Evolutionary conservation across 805 yeast genomes (phyloP).

Genomic region (Maudiozyma bulderi): DNA sequence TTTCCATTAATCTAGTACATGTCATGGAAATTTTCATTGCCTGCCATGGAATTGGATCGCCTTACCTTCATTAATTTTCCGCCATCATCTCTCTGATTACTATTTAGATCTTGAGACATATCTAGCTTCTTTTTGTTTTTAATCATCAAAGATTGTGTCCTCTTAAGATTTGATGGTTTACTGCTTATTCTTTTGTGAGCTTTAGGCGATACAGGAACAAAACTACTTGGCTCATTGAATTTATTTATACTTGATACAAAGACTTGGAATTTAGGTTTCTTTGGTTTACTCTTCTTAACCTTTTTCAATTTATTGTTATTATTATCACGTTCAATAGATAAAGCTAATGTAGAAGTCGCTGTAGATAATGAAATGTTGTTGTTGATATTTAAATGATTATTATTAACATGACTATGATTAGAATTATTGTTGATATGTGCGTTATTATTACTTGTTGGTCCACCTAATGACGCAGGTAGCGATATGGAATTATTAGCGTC

Average conservation of each 20-base stretch:
- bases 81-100: neutral
- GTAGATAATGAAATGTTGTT: neutral
- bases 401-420: neutral
- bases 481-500: constrained; percentile 4
- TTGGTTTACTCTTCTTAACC: constrained; percentile 15
- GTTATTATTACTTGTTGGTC: neutral
- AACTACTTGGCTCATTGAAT: constrained; percentile 16
- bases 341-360: neutral
- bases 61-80: neutral
- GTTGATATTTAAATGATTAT: neutral
- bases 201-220: constrained; percentile 1
- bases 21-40: neutral
- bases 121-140: neutral
- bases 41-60: constrained; percentile 1
- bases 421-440: neutral
- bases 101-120: neutral
- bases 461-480: neutral
- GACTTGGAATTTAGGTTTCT: constrained; percentile 28
- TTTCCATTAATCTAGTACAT: neutral
- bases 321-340: neutral
- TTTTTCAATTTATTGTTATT: constrained; percentile 3
- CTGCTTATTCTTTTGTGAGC: neutral
- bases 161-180: constrained; percentile 10
- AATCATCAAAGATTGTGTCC: constrained; percentile 18
- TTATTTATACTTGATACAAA: constrained; percentile 28